Evolutionary conservation across 495 filamentous ascomycete species (phyloP).

Genomic region (Diplogelasinospora grovesii): DNA sequence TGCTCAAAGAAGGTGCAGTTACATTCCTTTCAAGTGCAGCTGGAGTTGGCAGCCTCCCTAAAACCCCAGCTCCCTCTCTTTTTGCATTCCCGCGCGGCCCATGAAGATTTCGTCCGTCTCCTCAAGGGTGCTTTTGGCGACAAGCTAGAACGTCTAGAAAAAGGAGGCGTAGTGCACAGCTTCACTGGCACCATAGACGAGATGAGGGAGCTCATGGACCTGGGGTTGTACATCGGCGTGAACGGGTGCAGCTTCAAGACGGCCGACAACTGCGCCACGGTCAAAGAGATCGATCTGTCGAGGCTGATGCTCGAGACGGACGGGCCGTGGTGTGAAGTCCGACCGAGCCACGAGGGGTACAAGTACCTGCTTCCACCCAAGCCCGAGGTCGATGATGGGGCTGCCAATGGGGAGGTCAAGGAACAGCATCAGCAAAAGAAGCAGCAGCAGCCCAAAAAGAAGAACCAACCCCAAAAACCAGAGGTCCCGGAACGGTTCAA

Average conservation of each 20-base stretch:
- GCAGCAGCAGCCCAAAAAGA: slow-evolving; percentile 26
- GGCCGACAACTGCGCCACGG: slow-evolving; percentile 76
- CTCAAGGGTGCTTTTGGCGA: slow-evolving; percentile 39
- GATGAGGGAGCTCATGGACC: slow-evolving; percentile 64
- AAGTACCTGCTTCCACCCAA: slow-evolving; percentile 37
- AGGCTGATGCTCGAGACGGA: slow-evolving; percentile 87
- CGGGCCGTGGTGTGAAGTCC: slow-evolving; percentile 79
- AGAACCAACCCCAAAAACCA: slow-evolving; percentile 38
- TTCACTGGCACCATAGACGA: slow-evolving; percentile 84
- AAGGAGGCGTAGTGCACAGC: slow-evolving; percentile 76
- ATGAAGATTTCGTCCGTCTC: slow-evolving; percentile 70
- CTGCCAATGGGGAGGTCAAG: slow-evolving; percentile 7
- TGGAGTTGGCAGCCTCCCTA: slow-evolving; percentile 58
- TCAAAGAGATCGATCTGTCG: slow-evolving; percentile 65
- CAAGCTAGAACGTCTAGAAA: slow-evolving; percentile 52
- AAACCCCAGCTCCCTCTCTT: slow-evolving; percentile 78
- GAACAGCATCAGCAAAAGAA: slow-evolving; percentile 19
- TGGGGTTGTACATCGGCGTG: slow-evolving; percentile 77
- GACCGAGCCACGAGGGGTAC: slow-evolving; percentile 57
- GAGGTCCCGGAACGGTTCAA: slow-evolving; percentile 43
- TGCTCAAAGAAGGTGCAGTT: slow-evolving; percentile 70
- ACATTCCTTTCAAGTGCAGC: slow-evolving; percentile 76
- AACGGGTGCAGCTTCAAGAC: slow-evolving; percentile 95
- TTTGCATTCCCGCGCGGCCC: slow-evolving; percentile 80
- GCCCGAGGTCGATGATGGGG: neutral